Conservation (phyloP, 2,329 filamentous ascomycete species). For the Geosmithia putterillii region DNA sequence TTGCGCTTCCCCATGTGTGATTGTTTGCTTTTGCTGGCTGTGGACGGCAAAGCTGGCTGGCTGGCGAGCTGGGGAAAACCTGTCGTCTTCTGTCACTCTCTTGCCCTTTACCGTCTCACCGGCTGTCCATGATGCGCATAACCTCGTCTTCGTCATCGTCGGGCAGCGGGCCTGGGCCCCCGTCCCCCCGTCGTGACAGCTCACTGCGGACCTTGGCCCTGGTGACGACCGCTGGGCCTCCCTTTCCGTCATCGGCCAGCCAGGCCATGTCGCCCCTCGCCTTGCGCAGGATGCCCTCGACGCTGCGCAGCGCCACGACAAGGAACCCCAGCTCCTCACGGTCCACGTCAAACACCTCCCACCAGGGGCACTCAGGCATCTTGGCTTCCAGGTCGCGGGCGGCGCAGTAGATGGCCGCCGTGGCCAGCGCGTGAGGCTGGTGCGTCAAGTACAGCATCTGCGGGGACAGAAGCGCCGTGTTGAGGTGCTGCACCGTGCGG, state of each 20-base stretch:
- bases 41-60: no score
- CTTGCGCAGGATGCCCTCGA: conserved; percentile 55
- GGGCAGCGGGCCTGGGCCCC: conserved; percentile 15
- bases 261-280: conserved; percentile 45
- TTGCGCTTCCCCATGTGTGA: no score
- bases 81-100: background rate
- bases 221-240: conserved; percentile 49
- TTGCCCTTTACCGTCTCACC: conserved; percentile 6
- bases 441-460: conserved; percentile 87
- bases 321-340: conserved; percentile 89
- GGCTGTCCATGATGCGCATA: conserved; percentile 25
- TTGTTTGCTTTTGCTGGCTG: background rate
- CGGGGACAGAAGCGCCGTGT: conserved; percentile 72
- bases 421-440: conserved; percentile 75
- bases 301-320: conserved; percentile 72
- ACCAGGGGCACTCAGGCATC: conserved; percentile 80
- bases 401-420: conserved; percentile 83
- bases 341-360: conserved; percentile 96
- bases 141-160: conserved; percentile 29
- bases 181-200: conserved; percentile 36
- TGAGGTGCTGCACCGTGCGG: conserved; percentile 66
- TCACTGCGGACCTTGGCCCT: conserved; percentile 46
- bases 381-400: conserved; percentile 65
- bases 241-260: conserved; percentile 23
- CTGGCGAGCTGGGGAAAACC: no score